Base-by-base conservation (phyloP, 208 protist species). In the Kentomonas sorsogonicus region DNA sequence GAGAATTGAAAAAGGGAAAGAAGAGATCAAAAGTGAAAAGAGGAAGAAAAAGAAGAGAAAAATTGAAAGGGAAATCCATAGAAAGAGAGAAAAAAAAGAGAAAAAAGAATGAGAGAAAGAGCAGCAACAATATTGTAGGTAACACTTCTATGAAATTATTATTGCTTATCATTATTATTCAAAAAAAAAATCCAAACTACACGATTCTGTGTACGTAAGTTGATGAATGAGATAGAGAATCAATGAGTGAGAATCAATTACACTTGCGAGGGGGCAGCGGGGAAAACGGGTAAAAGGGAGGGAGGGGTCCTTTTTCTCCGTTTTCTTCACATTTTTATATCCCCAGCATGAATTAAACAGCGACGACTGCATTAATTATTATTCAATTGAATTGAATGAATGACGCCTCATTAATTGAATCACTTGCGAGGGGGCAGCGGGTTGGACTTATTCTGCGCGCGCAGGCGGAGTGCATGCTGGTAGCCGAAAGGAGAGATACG, bases 371-470 rank as follows among this genome's bases (percentile, higher is more conserved):
- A n/a, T n/a, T n/a, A n/a, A n/a, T n/a, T n/a, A n/a, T n/a, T n/a
- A n/a, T n/a, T n/a, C n/a, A n/a, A n/a, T n/a, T n/a, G n/a, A n/a
- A n/a, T n/a, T n/a, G n/a, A n/a, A n/a, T n/a, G n/a, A n/a, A n/a
- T n/a, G n/a, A n/a, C n/a, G n/a, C n/a, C n/a, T n/a, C n/a, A n/a
- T n/a, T n/a, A n/a, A n/a, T n/a, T n/a, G n/a, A n/a, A n/a, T n/a
- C 38, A 18, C 38, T 16, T 41, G 13, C 38, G 60, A 18, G 69
- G 83, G 1, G 79, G 83, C 2, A 73, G 66, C 0, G 79, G 79
- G 53, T 87, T 91, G 0, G 74, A 74, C 39, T 53, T 74, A 56
- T 91, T 87, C 57, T 83, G 70, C 44, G 65, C 64, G 9, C 75
- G 71, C 15, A 87, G 66, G 53, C 76, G 58, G 20, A 76, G 53